Base-by-base conservation (phyloP, 1,284 basidiomycete species). In the Inonotus hispidus region DNA sequence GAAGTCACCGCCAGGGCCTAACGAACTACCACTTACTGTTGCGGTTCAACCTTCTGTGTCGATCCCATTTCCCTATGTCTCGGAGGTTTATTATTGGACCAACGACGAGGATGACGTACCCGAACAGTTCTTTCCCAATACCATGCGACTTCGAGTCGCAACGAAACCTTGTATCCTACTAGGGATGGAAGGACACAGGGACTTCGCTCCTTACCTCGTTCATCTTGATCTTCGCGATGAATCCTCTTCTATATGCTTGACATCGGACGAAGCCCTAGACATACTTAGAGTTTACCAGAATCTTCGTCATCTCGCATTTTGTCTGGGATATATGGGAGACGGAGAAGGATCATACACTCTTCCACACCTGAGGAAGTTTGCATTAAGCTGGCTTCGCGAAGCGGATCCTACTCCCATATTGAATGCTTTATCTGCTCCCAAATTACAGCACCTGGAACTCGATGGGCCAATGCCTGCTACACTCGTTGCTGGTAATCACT, bases 151-250 rank as follows among this genome's bases (percentile, higher is more conserved):
- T 16, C 59, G 59, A 16, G 53, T 60, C 11, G 38, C 52, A 38
- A 60, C 45, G 29, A 53, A 55, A n/a, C 59, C 59, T 2, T 60
- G 59, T 23, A 19, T 60, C 8, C 25, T 60, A 3, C 27, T 54
- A 25, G 59, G 59, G 3, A 45, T 60, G 53, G 59, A 60, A 6
- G 39, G 50, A 23, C 59, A 60, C n/a, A 43, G 32, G 49, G 23
- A 45, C 11, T 60, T 60, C n/a, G 56, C 47, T 21, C 56, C 50
- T 8, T 59, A 54, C 46, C 47, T 62, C n/a, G 56, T 58, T 29
- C 60, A 61, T 41, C 60, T 61, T 27, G 46, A 57, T 53, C 37
- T 62, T 14, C 29, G 47, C 2, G 56, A 59, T 32, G 37, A 58
- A 45, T 25, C 53, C 2, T n/a, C 23, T 2, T 8, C 14, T 16